Evolutionary conservation across 2,329 filamentous ascomycete genomes (phyloP), one percentile per base, ranked within the genome.

Genomic region (Claviceps cyperi): DNA sequence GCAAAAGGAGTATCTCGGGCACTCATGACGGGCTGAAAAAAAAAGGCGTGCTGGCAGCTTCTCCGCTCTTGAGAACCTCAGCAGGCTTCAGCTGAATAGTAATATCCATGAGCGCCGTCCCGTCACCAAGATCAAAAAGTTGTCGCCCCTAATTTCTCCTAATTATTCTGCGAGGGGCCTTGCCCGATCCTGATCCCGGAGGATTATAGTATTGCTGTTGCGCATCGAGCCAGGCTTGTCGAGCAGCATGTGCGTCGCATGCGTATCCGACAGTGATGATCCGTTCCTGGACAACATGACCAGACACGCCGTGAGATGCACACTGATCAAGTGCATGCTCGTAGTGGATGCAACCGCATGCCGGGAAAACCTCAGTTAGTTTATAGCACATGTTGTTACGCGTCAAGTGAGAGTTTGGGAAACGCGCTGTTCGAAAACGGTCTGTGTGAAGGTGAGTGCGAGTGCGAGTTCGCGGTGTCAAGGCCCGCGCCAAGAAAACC

Each of bases 271-370:
- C 88, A 19, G 86, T 73, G 48, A 95, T 84, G 6, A 78, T 85
- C 63, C 84, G 83, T 60, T 86, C 81, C 57, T 87, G 79, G 51
- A 90, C 71, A 44, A 60, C 59, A 61, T 95, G 89, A 45, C 83
- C 83, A 47, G 79, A 77, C 52, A 84, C 81, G 53, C 84, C 85
- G 63, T 88, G 87, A 37, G 79, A 74, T 46, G 80, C 73, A 64
- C 89, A 95, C 53, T 85, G 84, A 62, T 95, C 89, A 59, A 95
- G 76, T 46, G 86, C 81, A 65, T 95, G 90, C 61, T 83, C 77
- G 72, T 91, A 87, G 73, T 95, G 94, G 58, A 91, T 75, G 69
- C 89, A 95, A 55, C 81, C 78, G 75, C 89, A 95, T 50, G 84
- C 86, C 50, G 88, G 82, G 72, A 89, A 95, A 52, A 86, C 76